Evolutionary conservation across 1,139 yeast species (phyloP).

Genomic region (Hansenula sp.): DNA sequence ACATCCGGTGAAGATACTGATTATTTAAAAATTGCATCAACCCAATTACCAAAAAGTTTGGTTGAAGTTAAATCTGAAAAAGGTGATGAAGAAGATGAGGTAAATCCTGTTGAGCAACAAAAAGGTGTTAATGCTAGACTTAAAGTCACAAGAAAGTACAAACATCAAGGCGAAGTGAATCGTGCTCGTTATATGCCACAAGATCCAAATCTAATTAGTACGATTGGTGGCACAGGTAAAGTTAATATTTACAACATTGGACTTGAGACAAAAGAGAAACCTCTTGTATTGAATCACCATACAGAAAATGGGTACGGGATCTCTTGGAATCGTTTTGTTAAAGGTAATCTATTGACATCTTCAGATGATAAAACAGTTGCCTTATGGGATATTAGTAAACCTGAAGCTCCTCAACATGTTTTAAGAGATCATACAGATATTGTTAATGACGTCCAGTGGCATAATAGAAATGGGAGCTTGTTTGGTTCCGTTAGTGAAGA

Average conservation of each 20-base stretch:
- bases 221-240: constrained; percentile 74
- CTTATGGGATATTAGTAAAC: constrained; percentile 43
- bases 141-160: constrained; percentile 56
- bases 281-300: constrained; percentile 44
- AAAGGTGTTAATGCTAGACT: constrained; percentile 42
- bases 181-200: constrained; percentile 83
- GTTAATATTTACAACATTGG: constrained; percentile 55
- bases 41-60: constrained; percentile 55
- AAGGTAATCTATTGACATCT: constrained; percentile 51
- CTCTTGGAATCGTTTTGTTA: constrained; percentile 49
- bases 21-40: constrained; percentile 69
- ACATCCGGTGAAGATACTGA: constrained; percentile 79
- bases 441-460: constrained; percentile 77
- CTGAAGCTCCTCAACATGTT: constrained; percentile 24
- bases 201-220: constrained; percentile 61
- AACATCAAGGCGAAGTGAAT: constrained; percentile 61
- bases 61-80: constrained; percentile 8
- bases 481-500: constrained; percentile 78
- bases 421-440: constrained; percentile 43
- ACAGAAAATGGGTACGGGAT: constrained; percentile 69
- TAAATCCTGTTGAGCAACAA: constrained; percentile 17
- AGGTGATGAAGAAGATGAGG: constrained; percentile 15
- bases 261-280: constrained; percentile 30
- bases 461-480: constrained; percentile 39
- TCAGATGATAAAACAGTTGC: constrained; percentile 64